Percentiles rank a stretch among this genome's conserved stretches.
phyloP scores from a whole-genome alignment of 1,284 basidiomycete genomes.

The Pseudozyma pruni region DNA sequence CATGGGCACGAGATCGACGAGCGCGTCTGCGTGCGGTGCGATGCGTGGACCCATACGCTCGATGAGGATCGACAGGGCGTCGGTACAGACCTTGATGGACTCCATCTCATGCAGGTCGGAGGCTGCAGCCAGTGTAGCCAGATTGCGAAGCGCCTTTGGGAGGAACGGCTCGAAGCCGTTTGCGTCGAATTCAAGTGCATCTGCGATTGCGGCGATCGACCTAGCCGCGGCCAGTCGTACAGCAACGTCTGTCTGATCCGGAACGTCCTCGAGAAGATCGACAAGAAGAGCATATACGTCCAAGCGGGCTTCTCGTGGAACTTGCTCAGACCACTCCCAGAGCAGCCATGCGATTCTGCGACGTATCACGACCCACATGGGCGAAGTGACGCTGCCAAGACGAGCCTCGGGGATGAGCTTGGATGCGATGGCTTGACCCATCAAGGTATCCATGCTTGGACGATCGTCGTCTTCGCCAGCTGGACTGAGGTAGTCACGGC shows the following conservation, averaged over 20 bases:
- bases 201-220: slow-evolving; percentile 58
- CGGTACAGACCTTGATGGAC: slow-evolving; percentile 61
- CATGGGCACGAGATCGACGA: slow-evolving; percentile 57
- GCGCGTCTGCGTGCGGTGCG: slow-evolving; percentile 51
- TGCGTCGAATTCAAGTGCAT: slow-evolving; percentile 64
- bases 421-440: slow-evolving; percentile 47
- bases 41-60: slow-evolving; percentile 63
- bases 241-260: slow-evolving; percentile 57
- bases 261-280: slow-evolving; percentile 47
- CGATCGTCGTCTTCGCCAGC: slow-evolving; percentile 43
- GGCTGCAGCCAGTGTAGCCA: slow-evolving; percentile 53
- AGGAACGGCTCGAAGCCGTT: slow-evolving; percentile 61
- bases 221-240: slow-evolving; percentile 62
- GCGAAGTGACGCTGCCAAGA: slow-evolving; percentile 24
- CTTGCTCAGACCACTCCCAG: slow-evolving; percentile 64
- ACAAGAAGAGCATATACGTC: slow-evolving; percentile 59
- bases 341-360: slow-evolving; percentile 59
- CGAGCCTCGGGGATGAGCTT: slow-evolving; percentile 59
- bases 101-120: slow-evolving; percentile 61
- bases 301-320: slow-evolving; percentile 36
- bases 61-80: slow-evolving; percentile 60
- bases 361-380: slow-evolving; percentile 60
- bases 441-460: slow-evolving; percentile 33
- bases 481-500: slow-evolving; percentile 52
- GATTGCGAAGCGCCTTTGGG: slow-evolving; percentile 49